phyloP scores from a whole-genome alignment of 768 basidiomycete species.

The Russula emetica region DNA sequence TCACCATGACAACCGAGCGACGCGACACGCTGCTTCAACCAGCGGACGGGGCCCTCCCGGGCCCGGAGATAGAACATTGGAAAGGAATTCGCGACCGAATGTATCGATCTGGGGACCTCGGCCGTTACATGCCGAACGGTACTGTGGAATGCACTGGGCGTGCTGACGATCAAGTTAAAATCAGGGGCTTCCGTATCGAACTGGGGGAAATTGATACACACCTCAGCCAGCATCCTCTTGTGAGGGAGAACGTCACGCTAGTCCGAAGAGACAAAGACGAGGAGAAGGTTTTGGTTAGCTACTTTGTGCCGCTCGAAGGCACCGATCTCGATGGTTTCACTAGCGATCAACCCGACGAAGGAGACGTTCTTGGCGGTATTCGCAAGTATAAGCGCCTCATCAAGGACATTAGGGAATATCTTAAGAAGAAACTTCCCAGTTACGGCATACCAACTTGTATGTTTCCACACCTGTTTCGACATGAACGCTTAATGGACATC shows the following conservation, averaged over 20 bases:
- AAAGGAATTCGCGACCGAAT: conserved; percentile 94
- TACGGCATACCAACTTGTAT: conserved; percentile 89
- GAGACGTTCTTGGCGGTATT: conserved; percentile 68
- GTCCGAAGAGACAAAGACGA: conserved; percentile 98
- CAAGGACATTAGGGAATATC: conserved; percentile 88
- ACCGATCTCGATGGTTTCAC: conserved; percentile 61
- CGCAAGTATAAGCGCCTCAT: conserved; percentile 82
- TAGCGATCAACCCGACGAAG: conserved; percentile 54
- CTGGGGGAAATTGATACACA: conserved; percentile 97
- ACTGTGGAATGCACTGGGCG: conserved; percentile 95
- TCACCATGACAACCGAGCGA: conserved; percentile 49
- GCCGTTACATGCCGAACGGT: conserved; percentile 88
- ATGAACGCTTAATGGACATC: conserved; percentile 10
- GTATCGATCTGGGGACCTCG: conserved; percentile 97
- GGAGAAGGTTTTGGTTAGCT: conserved; percentile 96
- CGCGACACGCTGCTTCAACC: conserved; percentile 73
- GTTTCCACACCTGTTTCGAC: conserved; percentile 34
- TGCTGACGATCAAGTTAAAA: conserved; percentile 98
- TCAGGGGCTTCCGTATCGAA: conserved; percentile 98
- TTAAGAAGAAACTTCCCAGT: conserved; percentile 93
- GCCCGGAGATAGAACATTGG: conserved; percentile 80
- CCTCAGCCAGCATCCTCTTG: conserved; percentile 85
- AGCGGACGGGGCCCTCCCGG: conserved; percentile 44
- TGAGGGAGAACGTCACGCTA: conserved; percentile 97
- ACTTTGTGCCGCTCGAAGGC: conserved; percentile 86